These are phyloP conservation scores for Arachnomyces sp. DNA, from an alignment of 2,329 filamentous ascomycete genomes.

Conservation along the genomic window DNA sequence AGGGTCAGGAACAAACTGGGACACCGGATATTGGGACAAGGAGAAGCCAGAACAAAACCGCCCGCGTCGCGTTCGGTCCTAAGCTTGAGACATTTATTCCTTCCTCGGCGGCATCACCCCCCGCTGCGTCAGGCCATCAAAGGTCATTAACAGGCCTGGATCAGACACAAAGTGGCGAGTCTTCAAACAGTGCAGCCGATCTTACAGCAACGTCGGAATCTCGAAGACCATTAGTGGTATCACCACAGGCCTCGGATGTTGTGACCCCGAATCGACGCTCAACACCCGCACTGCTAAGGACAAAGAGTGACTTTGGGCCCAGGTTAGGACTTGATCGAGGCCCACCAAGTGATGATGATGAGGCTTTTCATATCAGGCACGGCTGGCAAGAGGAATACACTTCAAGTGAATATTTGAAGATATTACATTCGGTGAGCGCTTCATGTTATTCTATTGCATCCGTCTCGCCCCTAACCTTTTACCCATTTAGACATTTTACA, in stretches of 20 bases:
- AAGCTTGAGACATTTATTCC: constrained; percentile 31
- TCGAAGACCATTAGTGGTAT: no score
- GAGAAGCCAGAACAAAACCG: constrained; percentile 25
- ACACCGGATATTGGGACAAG: constrained; percentile 23
- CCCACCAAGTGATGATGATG: constrained; percentile 37
- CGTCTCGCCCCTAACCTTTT: constrained; percentile 9
- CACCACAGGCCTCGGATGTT: no score
- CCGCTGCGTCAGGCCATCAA: constrained; percentile 23
- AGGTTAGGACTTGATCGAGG: constrained; percentile 26
- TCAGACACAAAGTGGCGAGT: no score
- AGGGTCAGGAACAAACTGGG: constrained; percentile 19
- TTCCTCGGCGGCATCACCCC: constrained; percentile 24
- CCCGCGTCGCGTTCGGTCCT: constrained; percentile 33
- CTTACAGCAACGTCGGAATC: no score
- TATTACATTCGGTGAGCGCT: constrained; percentile 66
- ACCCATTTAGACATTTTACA: constrained; percentile 79
- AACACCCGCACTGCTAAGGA: constrained; percentile 37
- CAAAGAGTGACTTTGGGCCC: constrained; percentile 49
- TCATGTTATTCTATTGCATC: not conserved
- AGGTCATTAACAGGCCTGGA: constrained; percentile 2
- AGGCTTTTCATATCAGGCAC: constrained; percentile 60
- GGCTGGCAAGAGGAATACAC: constrained; percentile 91
- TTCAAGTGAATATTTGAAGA: constrained; percentile 79
- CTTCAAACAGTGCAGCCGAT: no score
- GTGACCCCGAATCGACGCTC: constrained; percentile 19